phyloP scores from a whole-genome alignment of 148 eudicot genomes.

The Arctostaphylos glauca region DNA sequence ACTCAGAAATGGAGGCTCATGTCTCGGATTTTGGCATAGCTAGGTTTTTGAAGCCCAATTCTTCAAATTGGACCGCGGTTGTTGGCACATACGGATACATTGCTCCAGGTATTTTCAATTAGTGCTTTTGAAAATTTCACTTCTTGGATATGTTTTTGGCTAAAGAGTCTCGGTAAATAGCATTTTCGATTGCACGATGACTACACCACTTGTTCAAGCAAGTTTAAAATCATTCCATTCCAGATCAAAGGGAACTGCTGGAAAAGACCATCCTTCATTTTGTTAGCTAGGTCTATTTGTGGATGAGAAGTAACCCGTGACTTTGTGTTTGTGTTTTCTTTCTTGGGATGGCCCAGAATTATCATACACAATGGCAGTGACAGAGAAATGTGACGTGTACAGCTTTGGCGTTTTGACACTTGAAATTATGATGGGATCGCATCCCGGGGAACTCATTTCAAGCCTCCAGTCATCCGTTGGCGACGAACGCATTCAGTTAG shows the following conservation, averaged over 20 bases:
- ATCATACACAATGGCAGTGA: not conserved
- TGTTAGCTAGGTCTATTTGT: not conserved
- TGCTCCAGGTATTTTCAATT: conserved; percentile 12
- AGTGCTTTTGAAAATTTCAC: not conserved
- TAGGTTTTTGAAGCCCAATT: conserved; percentile 3
- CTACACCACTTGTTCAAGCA: too few relatives aligned
- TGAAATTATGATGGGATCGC: not conserved
- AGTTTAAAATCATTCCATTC: too few relatives aligned
- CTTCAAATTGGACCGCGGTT: conserved; percentile 6
- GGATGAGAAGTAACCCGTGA: not conserved
- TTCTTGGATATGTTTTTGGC: too few relatives aligned
- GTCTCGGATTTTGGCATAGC: conserved; percentile 17
- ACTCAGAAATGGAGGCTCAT: conserved; percentile 8
- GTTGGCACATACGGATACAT: conserved; percentile 12
- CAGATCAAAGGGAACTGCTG: too few relatives aligned
- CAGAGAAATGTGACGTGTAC: not conserved
- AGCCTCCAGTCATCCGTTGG: not conserved
- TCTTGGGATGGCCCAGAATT: not conserved
- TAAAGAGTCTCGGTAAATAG: too few relatives aligned
- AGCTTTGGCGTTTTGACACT: conserved; percentile 6
- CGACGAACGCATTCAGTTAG: not conserved
- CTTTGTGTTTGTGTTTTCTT: not conserved
- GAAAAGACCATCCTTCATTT: not conserved
- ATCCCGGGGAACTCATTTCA: not conserved
- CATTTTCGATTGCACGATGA: too few relatives aligned